Base-by-base conservation (phyloP, 345 rosid species). In the Noccaea bulbosa region DNA sequence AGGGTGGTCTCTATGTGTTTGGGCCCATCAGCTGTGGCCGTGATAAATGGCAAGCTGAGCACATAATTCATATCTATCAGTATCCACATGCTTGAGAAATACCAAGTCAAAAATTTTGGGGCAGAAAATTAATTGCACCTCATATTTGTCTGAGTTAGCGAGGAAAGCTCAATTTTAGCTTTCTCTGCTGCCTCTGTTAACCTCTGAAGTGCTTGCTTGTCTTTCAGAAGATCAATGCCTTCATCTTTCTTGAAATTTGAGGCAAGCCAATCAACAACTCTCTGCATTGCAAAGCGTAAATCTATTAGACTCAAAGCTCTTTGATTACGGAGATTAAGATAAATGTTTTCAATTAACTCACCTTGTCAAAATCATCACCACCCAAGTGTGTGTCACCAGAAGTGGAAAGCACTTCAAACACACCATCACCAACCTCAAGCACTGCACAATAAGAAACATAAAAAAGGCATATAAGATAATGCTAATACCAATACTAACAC, bases 381-480 rank as follows among this genome's bases (percentile, higher is more conserved):
- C 99, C 99, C 85, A 93, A 81, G 82, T 94, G 97, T 1, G 99
- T 94, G 75, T 94, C 99, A 5, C 99, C 99, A 60, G 99, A 91
- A 22, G 99, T 91, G 27, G 99, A 94, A 6, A 94, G 91, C 76
- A 94, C 99, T 77, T 94, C 99, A 79, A 94, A 94, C 43, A 94
- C 99, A 71, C 99, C 99, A 78, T 91, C 99, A 85, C 99, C 99
- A 54, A 94, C 99, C 84, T 94, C 99, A 50, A 94, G 99, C 56
- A 93, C 98, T 93, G 78, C 53, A 70, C 32, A 10, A n/a, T 17
- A 63, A 76, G 9, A 60, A 27, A 37, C 14, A 58, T 33, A 11
- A 8, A 51, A 52, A 17, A 8, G n/a, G n/a, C 40, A 62, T 34
- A n/a, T n/a, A n/a, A n/a, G n/a, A n/a, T n/a, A n/a, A n/a, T n/a